Base-by-base conservation (phyloP, 805 yeast genomes). In the Myxozyma mucilagina region DNA sequence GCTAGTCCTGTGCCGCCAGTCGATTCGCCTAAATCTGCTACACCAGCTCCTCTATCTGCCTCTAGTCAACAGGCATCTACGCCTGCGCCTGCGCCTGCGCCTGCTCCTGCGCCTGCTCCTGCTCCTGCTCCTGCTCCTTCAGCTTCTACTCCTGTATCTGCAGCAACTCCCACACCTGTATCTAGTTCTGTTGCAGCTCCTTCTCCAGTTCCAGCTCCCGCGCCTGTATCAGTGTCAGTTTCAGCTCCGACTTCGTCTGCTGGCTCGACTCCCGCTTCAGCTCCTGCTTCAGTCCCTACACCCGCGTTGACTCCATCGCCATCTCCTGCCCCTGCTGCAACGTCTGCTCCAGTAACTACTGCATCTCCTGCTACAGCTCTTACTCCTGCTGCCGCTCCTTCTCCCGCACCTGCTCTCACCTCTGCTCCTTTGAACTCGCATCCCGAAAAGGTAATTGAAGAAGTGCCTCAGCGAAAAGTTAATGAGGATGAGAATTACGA, bases 401-500 rank as follows among this genome's bases (percentile, higher is more conserved):
- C 48, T 34, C 24, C 39, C 39, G 38, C 39, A 48, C 31, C 53
- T 16, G 32, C 38, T 24, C 29, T 24, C 29, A 24, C 29, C 4
- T 7, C 47, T 20, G 42, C 56, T n/a, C 35, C 52, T 4, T n/a
- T 48, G 3, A 9, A 31, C n/a, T 42, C 50, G 3, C 16, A 53
- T 24, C 44, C n/a, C 0, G 47, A 47, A 47, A 35, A 53, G 41
- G 56, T 53, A 1, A 53, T 41, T 6, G 61, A 57, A 8, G 67
- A 63, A 41, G 51, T 35, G 11, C 65, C 67, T 4, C 60, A 63
- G 50, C 34, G 67, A n/a, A 61, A 61, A 49, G 67, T 65, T 16
- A 59, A 57, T 13, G 67, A 64, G 49, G 67, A 65, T 32, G 64
- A 61, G 18, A 55, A 64, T 41, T 54, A 63, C 41, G 67, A 64